A percentile compares a stretch with the other conserved stretches of the same genome.
These are phyloP conservation scores for Penicillium egyptiacum DNA, from an alignment of 495 filamentous ascomycete genomes.

Conservation along the genomic window DNA sequence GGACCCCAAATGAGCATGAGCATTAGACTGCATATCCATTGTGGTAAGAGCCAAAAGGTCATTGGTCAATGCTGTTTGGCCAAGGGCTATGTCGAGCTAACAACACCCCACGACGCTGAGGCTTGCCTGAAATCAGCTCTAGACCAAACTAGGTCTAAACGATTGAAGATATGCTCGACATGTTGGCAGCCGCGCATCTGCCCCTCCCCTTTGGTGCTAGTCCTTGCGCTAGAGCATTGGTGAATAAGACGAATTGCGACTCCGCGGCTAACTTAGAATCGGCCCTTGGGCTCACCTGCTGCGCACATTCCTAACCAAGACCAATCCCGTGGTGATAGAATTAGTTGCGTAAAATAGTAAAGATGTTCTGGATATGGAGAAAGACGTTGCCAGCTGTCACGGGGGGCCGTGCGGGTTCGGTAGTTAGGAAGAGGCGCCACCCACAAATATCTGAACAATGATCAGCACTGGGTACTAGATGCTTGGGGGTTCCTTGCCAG, in stretches of 20 bases:
- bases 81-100: conserved; percentile 4
- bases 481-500: not conserved
- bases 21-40: not conserved
- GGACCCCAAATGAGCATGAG: not conserved
- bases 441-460: not conserved
- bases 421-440: not conserved
- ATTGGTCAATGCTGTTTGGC: conserved; percentile 18
- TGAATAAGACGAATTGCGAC: not conserved
- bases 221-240: not conserved
- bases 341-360: not conserved
- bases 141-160: conserved; percentile 8
- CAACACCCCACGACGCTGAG: not conserved
- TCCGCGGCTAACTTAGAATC: conserved; percentile 2
- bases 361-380: not conserved
- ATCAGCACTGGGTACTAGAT: not conserved
- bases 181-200: not conserved
- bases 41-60: conserved; percentile 13
- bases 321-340: not conserved
- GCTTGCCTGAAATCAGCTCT: not conserved
- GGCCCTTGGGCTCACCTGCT: not conserved
- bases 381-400: conserved; percentile 4
- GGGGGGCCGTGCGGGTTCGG: conserved; percentile 6
- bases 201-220: not conserved
- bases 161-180: not conserved
- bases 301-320: not conserved